These are phyloP conservation scores for Microcera coccophila DNA, from an alignment of 2,329 filamentous ascomycete genomes.

Conservation along the genomic window DNA sequence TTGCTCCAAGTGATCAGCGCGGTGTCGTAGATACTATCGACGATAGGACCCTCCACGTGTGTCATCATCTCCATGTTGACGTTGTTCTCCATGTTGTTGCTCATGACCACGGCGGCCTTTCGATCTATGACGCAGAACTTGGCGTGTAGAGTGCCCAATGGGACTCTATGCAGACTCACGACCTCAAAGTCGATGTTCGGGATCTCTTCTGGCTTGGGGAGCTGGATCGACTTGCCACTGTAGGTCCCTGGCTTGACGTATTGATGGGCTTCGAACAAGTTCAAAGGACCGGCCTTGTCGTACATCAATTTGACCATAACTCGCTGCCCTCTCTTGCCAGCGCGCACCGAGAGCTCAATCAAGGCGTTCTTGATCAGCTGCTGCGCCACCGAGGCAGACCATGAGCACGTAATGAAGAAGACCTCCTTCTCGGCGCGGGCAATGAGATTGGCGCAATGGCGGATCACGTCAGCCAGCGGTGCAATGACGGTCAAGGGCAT, in stretches of 20 bases:
- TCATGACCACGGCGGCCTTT: constrained; percentile 65
- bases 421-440: constrained; percentile 69
- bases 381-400: constrained; percentile 66
- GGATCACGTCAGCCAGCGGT: constrained; percentile 57
- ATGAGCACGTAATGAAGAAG: constrained; percentile 71
- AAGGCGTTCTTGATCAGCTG: constrained; percentile 65
- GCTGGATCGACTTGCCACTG: constrained; percentile 51
- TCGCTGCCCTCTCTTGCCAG: constrained; percentile 51
- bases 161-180: constrained; percentile 65
- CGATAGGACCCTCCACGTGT: constrained; percentile 71
- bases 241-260: constrained; percentile 56
- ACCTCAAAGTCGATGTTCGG: constrained; percentile 70
- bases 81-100: constrained; percentile 76
- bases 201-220: constrained; percentile 62
- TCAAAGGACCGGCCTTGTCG: constrained; percentile 63
- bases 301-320: constrained; percentile 72
- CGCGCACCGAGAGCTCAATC: constrained; percentile 63
- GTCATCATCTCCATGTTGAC: constrained; percentile 80
- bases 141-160: constrained; percentile 71
- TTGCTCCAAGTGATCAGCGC: constrained; percentile 70
- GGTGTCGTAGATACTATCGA: constrained; percentile 72
- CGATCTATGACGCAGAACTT: constrained; percentile 78
- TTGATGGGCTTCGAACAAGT: constrained; percentile 63
- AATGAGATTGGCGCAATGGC: constrained; percentile 74
- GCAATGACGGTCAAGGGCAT: constrained; percentile 64